Evolutionary conservation across 2,329 filamentous ascomycete species (phyloP), one percentile per base, ranked within the genome.

Genomic region (Zarea fungicola): DNA sequence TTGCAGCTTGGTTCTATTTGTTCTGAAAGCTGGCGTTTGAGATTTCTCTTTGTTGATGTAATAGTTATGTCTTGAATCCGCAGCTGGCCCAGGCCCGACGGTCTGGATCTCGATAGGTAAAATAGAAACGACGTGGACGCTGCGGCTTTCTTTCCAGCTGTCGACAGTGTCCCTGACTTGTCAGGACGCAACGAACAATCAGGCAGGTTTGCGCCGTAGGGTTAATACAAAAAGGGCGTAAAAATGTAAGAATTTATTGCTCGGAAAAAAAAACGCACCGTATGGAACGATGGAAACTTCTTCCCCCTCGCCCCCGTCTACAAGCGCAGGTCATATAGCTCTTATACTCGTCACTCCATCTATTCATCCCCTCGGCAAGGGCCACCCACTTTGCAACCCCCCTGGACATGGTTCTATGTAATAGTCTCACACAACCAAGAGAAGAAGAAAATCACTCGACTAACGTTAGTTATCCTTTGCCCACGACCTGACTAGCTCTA

Each of bases 321-420:
- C 5, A 23, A 32, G 8, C 14, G 44, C 44, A 48, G 36, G 35
- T 48, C 23, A 18, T 11, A 10, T 31, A 25, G 22, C 25, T 48
- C 44, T 48, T 48, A 48, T 48, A 48, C 25, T 14, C 18, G 26
- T 18, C 21, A 11, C 29, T 26, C 28, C 11, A 31, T 21, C 35
- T 36, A 21, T 28, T n/a, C n/a, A n/a, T n/a, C n/a, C 32, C 36
- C 32, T 45, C 42, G 42, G 42, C 31, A 47, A 25, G 26, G 44
- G 44, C 36, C 35, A 31, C 29, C 29, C 29, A n/a, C 25, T 18
- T 42, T 36, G 34, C 25, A 26, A 40, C 36, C 36, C 21, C 16
- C 32, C 13, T 22, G 28, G 25, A 39, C 23, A 14, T 14, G 21
- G 28, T 29, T 44, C n/a, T n/a, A n/a, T n/a, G 19, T 13, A 19